Percentiles rank a stretch among this genome's conserved stretches.
These are phyloP conservation scores for Brasilioporus rufonigricans DNA, from an alignment of 768 basidiomycete species.

Conservation along the genomic window DNA sequence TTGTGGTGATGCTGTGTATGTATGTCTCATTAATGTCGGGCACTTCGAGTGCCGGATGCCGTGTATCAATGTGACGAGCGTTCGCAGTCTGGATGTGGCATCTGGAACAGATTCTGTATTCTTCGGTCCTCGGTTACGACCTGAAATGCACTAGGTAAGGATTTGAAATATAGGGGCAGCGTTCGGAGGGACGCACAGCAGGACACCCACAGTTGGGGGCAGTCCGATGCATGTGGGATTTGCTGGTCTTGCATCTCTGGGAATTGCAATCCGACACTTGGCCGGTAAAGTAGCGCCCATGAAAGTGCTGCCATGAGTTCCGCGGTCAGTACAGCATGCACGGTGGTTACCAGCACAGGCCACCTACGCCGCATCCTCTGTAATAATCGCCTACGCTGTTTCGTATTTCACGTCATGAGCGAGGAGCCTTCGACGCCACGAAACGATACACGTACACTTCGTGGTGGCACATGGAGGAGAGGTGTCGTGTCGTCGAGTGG, in stretches of 20 bases:
- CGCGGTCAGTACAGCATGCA: slow-evolving; percentile 6
- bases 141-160: slow-evolving; percentile 13
- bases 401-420: slow-evolving; percentile 1
- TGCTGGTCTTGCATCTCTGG: slow-evolving; percentile 33
- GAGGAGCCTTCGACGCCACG: neutral
- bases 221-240: slow-evolving; percentile 34
- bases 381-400: slow-evolving; percentile 37
- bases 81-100: slow-evolving; percentile 33
- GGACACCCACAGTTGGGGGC: slow-evolving; percentile 34
- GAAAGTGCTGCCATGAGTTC: slow-evolving; percentile 30
- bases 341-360: neutral
- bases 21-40: neutral
- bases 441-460: slow-evolving; percentile 30
- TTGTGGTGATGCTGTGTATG: neutral
- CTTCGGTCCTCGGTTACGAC: slow-evolving; percentile 36
- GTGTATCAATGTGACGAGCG: slow-evolving; percentile 14
- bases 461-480: slow-evolving; percentile 33
- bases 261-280: slow-evolving; percentile 31
- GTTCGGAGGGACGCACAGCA: slow-evolving; percentile 19
- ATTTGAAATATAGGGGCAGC: slow-evolving; percentile 10
- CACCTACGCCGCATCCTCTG: slow-evolving; percentile 36
- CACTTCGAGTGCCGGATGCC: neutral
- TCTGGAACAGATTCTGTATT: slow-evolving; percentile 37
- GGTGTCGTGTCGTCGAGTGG: neutral
- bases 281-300: slow-evolving; percentile 38